Conservation (phyloP, 192 early-diverging fungal species). For the Cetraspora pellucida region DNA sequence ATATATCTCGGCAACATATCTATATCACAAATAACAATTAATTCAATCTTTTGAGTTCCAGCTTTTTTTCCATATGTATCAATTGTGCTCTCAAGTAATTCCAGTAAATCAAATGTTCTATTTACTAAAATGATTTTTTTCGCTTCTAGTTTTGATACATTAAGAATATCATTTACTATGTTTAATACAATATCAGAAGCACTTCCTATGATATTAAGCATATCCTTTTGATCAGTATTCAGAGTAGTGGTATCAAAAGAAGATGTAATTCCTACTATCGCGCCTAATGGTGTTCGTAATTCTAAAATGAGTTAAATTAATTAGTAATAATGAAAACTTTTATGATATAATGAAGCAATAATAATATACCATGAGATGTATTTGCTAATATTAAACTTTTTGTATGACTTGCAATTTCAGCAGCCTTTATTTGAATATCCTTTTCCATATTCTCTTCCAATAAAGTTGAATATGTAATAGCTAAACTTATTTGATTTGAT, state of each 20-base stretch:
- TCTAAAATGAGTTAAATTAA: slow-evolving; percentile 6
- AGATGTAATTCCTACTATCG: slow-evolving; percentile 46
- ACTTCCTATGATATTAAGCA: slow-evolving; percentile 49
- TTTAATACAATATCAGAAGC: slow-evolving; percentile 45
- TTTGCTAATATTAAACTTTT: slow-evolving; percentile 49
- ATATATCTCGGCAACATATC: slow-evolving; percentile 46
- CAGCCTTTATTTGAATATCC: slow-evolving; percentile 49
- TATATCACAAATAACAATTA: slow-evolving; percentile 49
- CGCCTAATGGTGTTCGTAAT: slow-evolving; percentile 43
- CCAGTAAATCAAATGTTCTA: slow-evolving; percentile 45
- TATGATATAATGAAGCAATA: not conserved
- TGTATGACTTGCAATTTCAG: slow-evolving; percentile 44
- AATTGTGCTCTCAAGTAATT: slow-evolving; percentile 47
- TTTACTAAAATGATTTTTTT: slow-evolving; percentile 49
- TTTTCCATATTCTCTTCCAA: slow-evolving; percentile 44
- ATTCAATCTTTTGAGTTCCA: slow-evolving; percentile 41
- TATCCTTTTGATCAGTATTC: slow-evolving; percentile 44
- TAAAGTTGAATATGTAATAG: slow-evolving; percentile 43
- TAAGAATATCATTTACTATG: slow-evolving; percentile 46
- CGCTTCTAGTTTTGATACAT: slow-evolving; percentile 46
- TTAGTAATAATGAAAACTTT: not conserved
- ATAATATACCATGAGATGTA: slow-evolving; percentile 40
- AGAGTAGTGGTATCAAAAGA: slow-evolving; percentile 44
- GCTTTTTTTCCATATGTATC: slow-evolving; percentile 46
- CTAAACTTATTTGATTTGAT: slow-evolving; percentile 47